Evolutionary conservation across 2,329 filamentous ascomycete genomes (phyloP).

Genomic region (Tolypocladium pustulatum): DNA sequence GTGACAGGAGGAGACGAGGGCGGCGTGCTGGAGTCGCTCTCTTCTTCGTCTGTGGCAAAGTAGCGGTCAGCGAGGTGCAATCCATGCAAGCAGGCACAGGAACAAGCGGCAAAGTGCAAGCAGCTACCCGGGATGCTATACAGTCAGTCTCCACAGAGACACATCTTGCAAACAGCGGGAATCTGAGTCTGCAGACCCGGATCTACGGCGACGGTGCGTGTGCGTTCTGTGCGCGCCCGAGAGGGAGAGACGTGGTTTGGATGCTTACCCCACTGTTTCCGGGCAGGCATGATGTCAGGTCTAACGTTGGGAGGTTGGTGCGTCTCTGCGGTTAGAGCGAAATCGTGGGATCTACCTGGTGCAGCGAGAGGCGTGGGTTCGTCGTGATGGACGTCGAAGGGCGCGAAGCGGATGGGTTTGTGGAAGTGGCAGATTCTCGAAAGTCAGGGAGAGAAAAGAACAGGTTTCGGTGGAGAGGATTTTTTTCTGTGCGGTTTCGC

Average conservation of each 20-base stretch:
- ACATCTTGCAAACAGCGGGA: background rate
- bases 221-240: background rate
- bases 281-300: slow-evolving; percentile 30
- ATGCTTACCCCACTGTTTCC: slow-evolving; percentile 31
- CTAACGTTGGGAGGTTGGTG: background rate
- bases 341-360: background rate
- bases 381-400: background rate
- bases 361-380: background rate
- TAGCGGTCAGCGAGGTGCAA: slow-evolving; percentile 11
- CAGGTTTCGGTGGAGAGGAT: background rate
- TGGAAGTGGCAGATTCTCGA: background rate
- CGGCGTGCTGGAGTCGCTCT: slow-evolving; percentile 24
- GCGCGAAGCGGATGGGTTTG: background rate
- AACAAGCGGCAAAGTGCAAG: background rate
- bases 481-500: slow-evolving; percentile 1
- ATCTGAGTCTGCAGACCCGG: slow-evolving; percentile 1
- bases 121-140: background rate
- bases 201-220: background rate
- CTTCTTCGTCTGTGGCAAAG: slow-evolving; percentile 25
- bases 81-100: background rate
- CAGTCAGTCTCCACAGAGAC: slow-evolving; percentile 1
- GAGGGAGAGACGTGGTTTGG: background rate
- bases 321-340: background rate
- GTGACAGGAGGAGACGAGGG: slow-evolving; percentile 26
- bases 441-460: background rate